phyloP scores from a whole-genome alignment of 805 yeast species.

The Ogataea thermomethanolica region DNA sequence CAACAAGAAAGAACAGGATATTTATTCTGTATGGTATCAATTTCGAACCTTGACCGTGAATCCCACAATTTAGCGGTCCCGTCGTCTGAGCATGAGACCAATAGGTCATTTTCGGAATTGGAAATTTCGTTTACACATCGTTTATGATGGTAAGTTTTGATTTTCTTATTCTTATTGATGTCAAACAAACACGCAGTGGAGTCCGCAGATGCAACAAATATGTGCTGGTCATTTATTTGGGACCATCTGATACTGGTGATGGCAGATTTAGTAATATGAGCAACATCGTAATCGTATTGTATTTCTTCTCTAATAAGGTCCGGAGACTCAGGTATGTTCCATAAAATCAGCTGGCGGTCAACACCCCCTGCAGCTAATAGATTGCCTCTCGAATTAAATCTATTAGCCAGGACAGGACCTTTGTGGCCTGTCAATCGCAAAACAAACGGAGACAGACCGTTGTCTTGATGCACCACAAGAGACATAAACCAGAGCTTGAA shows the following conservation, averaged over 20 bases:
- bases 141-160: conserved; percentile 43
- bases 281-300: conserved; percentile 11
- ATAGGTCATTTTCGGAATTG: conserved; percentile 27
- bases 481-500: conserved; percentile 2
- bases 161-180: conserved; percentile 48
- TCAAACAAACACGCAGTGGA: conserved; percentile 62
- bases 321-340: conserved; percentile 25
- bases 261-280: conserved; percentile 51
- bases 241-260: conserved; percentile 60
- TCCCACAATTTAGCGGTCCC: conserved; percentile 66
- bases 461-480: conserved; percentile 3
- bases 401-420: conserved; percentile 50
- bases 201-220: conserved; percentile 61
- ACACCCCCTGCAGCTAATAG: conserved; percentile 59
- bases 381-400: conserved; percentile 50
- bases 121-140: conserved; percentile 54
- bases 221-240: conserved; percentile 35
- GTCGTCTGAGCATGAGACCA: conserved; percentile 63
- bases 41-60: conserved; percentile 45
- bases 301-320: conserved; percentile 14
- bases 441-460: conserved; percentile 4
- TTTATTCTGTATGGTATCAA: conserved; percentile 31
- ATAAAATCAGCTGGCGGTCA: conserved; percentile 44
- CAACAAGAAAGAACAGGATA: conserved; percentile 59
- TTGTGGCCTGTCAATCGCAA: conserved; percentile 48